Conservation (phyloP, 768 basidiomycete genomes). For the Russula dissimulans region DNA sequence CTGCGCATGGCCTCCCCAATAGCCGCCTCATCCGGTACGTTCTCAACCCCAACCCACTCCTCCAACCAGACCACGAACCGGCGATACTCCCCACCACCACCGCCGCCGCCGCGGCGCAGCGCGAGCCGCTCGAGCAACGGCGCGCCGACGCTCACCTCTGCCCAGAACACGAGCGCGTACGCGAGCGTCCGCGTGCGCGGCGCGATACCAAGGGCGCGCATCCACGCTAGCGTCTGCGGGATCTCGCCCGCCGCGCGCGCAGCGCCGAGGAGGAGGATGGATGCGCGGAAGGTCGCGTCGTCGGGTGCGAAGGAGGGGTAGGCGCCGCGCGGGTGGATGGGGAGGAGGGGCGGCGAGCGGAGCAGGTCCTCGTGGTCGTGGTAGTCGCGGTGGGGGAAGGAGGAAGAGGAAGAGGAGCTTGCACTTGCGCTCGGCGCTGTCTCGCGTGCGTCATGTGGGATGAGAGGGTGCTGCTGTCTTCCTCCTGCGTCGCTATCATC, state of each 20-base stretch:
- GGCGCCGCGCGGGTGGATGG: slow-evolving; percentile 11
- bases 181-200: slow-evolving; percentile 52
- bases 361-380: neutral
- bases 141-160: slow-evolving; percentile 54
- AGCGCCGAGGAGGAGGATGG: slow-evolving; percentile 52
- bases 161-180: slow-evolving; percentile 59
- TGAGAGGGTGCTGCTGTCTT: no score
- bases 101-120: no score
- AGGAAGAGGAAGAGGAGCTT: no score
- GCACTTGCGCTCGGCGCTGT: no score
- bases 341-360: slow-evolving; percentile 14
- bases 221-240: slow-evolving; percentile 63
- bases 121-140: slow-evolving; percentile 44
- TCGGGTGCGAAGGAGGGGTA: slow-evolving; percentile 40
- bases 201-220: slow-evolving; percentile 45
- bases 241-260: slow-evolving; percentile 47
- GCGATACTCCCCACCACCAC: slow-evolving; percentile 15
- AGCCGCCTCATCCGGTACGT: slow-evolving; percentile 23
- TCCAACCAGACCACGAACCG: slow-evolving; percentile 24
- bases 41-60: slow-evolving; percentile 23
- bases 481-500: neutral
- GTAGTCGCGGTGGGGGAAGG: no score
- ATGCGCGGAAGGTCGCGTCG: slow-evolving; percentile 44
- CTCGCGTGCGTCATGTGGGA: no score
- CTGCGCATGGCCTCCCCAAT: slow-evolving; percentile 10